phyloP scores from a whole-genome alignment of 139 green algal genomes.

The Chlamydomonas sp. region DNA sequence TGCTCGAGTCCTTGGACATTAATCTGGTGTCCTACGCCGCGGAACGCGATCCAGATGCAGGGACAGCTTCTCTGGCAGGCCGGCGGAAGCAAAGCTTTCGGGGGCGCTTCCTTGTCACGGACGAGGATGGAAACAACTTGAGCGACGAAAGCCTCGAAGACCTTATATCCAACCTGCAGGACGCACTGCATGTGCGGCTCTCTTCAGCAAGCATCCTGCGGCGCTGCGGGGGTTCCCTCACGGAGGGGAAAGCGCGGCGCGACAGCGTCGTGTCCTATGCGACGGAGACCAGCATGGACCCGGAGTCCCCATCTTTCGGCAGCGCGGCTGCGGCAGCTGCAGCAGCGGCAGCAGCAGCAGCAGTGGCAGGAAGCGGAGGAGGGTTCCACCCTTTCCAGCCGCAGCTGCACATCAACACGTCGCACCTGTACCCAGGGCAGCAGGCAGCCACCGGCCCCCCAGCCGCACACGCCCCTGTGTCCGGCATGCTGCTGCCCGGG shows the following conservation, averaged over 20 bases:
- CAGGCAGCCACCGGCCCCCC: too few relatives aligned
- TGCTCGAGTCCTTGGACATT: conserved; percentile 18
- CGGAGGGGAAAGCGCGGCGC: background rate
- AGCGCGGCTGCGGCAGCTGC: background rate
- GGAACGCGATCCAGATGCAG: conserved; percentile 3
- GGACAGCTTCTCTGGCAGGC: background rate
- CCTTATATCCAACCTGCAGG: conserved; percentile 5
- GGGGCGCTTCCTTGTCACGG: conserved; percentile 16
- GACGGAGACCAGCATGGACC: conserved; percentile 11
- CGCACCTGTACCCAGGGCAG: too few relatives aligned
- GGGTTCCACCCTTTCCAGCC: too few relatives aligned
- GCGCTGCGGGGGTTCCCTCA: background rate
- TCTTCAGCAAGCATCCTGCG: background rate
- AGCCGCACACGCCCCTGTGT: too few relatives aligned
- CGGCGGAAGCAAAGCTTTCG: conserved; percentile 14
- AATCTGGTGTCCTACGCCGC: conserved; percentile 15
- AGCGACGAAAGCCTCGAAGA: background rate
- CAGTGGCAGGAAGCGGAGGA: too few relatives aligned
- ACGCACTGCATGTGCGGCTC: conserved; percentile 13
- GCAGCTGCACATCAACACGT: too few relatives aligned
- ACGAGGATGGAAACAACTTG: conserved; percentile 1
- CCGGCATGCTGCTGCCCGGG: too few relatives aligned
- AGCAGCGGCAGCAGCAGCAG: background rate
- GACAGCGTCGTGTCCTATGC: conserved; percentile 27
- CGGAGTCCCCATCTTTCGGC: conserved; percentile 14